Conservation (phyloP, 1,139 yeast species). For the Lodderomyces orthopsilosis region DNA sequence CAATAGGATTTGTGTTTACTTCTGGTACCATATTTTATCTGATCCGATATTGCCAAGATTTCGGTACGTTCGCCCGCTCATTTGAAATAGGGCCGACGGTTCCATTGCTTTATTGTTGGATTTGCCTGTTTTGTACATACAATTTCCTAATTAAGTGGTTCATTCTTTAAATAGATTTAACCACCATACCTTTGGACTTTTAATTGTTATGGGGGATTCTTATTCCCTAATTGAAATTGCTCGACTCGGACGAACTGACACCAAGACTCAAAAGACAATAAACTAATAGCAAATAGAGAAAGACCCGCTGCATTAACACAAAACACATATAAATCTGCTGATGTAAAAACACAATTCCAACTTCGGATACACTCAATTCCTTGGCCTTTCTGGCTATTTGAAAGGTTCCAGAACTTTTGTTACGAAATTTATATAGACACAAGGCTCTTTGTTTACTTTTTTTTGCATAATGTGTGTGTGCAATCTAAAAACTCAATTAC, state of each 20-base stretch:
- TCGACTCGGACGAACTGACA: background rate
- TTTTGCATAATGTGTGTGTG: background rate
- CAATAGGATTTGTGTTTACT: background rate
- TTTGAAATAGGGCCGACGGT: background rate
- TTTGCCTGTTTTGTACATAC: background rate
- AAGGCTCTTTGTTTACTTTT: background rate
- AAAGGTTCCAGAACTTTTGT: background rate
- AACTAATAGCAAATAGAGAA: background rate
- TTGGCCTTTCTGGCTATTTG: no score
- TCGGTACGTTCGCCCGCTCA: background rate
- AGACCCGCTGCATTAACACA: background rate
- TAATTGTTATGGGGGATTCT: background rate
- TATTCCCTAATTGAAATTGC: no score
- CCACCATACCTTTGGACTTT: background rate
- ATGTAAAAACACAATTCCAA: background rate
- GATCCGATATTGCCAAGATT: constrained; percentile 1
- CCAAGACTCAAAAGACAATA: background rate
- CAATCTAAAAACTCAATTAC: background rate
- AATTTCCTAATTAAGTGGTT: background rate
- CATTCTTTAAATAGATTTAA: background rate
- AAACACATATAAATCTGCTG: no score
- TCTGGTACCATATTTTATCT: background rate
- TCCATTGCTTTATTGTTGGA: background rate
- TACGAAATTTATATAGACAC: background rate
- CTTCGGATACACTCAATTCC: background rate